A percentile compares a stretch with the other conserved stretches of the same genome.
Conservation (phyloP, 1,139 yeast species). For the Suhomyces bribrorum region DNA sequence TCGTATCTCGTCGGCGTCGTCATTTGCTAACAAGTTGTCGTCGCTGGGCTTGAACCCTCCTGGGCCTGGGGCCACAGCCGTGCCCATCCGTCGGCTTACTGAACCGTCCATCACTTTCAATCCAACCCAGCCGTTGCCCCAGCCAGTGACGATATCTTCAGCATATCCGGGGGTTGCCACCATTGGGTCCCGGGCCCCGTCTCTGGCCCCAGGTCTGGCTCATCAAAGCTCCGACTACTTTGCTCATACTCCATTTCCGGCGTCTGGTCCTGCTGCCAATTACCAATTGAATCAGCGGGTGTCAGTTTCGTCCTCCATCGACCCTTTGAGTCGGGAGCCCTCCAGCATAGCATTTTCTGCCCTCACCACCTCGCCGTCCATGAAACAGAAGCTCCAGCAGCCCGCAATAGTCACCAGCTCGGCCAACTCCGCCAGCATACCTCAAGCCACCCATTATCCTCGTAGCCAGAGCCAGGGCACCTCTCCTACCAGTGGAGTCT, state of each 20-base stretch:
- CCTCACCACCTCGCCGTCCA: conserved; percentile 7
- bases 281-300: conserved; percentile 13
- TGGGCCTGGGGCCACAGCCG: too few species aligned
- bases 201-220: conserved; percentile 6
- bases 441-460: conserved; percentile 10
- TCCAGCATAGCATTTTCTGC: conserved; percentile 6
- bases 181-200: too few species aligned
- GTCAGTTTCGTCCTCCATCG: conserved; percentile 10
- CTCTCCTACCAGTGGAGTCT: conserved; percentile 5
- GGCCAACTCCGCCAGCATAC: conserved; percentile 7
- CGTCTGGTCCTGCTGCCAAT: conserved; percentile 6
- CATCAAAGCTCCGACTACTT: conserved; percentile 10
- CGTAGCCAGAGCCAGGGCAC: conserved; percentile 10
- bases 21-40: conserved; percentile 8
- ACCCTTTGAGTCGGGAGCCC: conserved; percentile 11
- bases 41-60: conserved; percentile 1
- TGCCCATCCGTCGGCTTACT: conserved; percentile 20
- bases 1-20: conserved; percentile 7
- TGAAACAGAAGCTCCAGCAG: background rate
- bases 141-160: too few species aligned
- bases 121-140: conserved; percentile 5
- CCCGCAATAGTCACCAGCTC: background rate
- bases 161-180: too few species aligned
- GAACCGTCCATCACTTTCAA: conserved; percentile 18
- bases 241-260: conserved; percentile 4